phyloP scores from a whole-genome alignment of 305 asterid species.

The Solanum chacoense region DNA sequence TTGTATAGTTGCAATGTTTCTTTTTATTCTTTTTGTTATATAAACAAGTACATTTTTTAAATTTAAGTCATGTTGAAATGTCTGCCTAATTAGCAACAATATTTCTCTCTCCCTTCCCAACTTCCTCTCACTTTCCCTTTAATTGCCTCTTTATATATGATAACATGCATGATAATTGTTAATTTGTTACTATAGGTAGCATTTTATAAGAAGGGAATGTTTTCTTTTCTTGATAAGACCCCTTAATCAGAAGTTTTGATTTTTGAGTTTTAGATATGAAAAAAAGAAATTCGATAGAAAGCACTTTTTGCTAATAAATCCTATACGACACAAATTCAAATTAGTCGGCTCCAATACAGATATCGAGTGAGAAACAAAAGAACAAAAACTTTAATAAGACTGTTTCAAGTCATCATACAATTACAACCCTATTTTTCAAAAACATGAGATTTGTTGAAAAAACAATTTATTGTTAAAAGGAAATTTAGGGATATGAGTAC shows the following conservation, averaged over 20 bases:
- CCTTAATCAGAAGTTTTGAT: neutral
- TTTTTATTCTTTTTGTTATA: neutral
- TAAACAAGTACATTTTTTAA: neutral
- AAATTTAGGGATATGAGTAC: neutral
- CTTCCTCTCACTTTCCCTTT: neutral
- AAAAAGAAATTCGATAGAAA: no score
- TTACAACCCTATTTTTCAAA: neutral
- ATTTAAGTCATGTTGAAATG: neutral
- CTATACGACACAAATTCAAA: neutral
- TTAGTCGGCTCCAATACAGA: neutral
- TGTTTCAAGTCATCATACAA: neutral
- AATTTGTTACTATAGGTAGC: neutral
- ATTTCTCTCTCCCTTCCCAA: neutral
- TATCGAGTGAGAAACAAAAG: neutral
- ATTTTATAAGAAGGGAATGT: neutral
- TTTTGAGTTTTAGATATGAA: neutral
- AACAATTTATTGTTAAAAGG: neutral
- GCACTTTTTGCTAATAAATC: no score
- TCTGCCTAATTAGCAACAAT: neutral
- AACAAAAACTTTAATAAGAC: neutral
- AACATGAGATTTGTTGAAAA: neutral
- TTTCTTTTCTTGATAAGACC: neutral
- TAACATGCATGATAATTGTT: neutral
- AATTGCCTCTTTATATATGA: neutral
- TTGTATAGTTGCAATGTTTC: neutral